These are phyloP conservation scores for Zizania latifolia DNA, from an alignment of 176 grass and related monocot genomes.

Conservation along the genomic window DNA sequence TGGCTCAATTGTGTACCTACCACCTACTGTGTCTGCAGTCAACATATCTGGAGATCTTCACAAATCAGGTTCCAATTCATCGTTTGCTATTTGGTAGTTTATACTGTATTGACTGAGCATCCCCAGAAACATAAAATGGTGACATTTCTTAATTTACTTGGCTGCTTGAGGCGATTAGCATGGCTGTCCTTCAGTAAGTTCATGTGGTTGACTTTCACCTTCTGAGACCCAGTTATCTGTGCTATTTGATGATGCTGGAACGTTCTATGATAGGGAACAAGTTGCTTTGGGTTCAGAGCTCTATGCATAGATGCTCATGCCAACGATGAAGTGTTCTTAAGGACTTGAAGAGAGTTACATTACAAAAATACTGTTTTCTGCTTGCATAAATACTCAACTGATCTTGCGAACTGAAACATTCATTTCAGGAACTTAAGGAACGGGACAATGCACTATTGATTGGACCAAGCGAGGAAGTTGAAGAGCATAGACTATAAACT, in stretches of 20 bases:
- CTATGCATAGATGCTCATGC: neutral
- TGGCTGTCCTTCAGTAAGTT: slow-evolving; percentile 3
- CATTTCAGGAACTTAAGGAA: neutral
- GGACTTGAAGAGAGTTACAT: neutral
- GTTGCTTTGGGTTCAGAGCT: neutral
- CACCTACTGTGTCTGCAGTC: neutral
- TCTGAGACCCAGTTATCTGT: neutral
- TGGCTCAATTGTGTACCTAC: neutral
- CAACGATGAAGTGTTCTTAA: neutral
- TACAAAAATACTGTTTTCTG: neutral
- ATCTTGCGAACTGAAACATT: slow-evolving; percentile 3
- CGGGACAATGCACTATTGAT: neutral
- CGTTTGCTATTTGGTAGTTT: slow-evolving; percentile 25
- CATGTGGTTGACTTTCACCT: slow-evolving; percentile 32
- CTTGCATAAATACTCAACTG: neutral
- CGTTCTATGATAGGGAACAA: neutral
- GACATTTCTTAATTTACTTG: slow-evolving; percentile 22
- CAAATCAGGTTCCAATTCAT: slow-evolving; percentile 2
- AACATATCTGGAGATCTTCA: slow-evolving; percentile 36
- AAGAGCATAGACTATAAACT: neutral
- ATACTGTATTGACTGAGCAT: slow-evolving; percentile 28
- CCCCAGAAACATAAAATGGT: slow-evolving; percentile 26
- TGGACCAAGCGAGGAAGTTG: neutral
- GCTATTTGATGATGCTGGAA: neutral
- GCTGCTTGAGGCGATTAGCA: slow-evolving; percentile 17